Conservation (phyloP, 2,329 filamentous ascomycete genomes). For the Rutstroemia sp. region DNA sequence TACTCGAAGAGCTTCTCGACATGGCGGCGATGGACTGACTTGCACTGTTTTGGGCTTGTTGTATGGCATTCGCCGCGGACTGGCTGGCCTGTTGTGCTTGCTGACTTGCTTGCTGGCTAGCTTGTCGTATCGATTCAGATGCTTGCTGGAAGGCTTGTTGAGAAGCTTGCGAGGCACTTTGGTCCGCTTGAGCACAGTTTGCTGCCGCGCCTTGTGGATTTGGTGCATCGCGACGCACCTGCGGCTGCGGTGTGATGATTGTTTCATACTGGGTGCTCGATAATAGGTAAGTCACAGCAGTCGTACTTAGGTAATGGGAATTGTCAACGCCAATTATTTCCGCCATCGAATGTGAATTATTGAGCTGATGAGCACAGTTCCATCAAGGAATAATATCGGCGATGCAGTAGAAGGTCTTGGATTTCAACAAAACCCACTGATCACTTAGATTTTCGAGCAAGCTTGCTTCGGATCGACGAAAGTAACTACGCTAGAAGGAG, state of each 20-base stretch:
- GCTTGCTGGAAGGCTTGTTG: constrained; percentile 20
- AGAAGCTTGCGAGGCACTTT: constrained; percentile 21
- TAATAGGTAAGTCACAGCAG: neutral
- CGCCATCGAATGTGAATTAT: no score
- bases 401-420: no score
- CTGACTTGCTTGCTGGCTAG: constrained; percentile 21
- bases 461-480: no score
- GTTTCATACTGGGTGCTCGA: constrained; percentile 5
- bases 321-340: neutral
- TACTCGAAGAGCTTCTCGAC: constrained; percentile 19
- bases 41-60: constrained; percentile 15
- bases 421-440: no score
- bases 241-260: constrained; percentile 21
- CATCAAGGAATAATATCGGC: no score
- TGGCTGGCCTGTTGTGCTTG: constrained; percentile 18
- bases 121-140: constrained; percentile 18
- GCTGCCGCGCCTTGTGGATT: constrained; percentile 16
- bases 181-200: constrained; percentile 16
- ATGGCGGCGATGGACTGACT: constrained; percentile 22
- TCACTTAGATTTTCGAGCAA: no score
- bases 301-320: neutral
- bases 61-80: constrained; percentile 18
- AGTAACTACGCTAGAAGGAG: no score
- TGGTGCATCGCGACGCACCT: constrained; percentile 19
- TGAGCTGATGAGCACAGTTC: no score